Evolutionary conservation across 2,329 filamentous ascomycete species (phyloP).

Genomic region (Falciphora oryzae): DNA sequence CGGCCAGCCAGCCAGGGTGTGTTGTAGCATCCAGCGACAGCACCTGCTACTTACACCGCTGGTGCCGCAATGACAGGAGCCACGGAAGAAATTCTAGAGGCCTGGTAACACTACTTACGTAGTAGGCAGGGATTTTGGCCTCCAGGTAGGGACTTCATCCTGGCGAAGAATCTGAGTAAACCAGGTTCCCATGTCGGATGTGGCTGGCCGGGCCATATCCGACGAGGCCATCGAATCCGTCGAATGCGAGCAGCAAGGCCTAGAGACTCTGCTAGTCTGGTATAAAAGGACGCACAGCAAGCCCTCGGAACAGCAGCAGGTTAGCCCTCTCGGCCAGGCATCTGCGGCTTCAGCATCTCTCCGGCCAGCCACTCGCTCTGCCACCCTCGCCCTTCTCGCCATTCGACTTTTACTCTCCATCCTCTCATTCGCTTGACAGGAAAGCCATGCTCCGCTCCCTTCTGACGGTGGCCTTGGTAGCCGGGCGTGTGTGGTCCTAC

Average conservation of each 20-base stretch:
- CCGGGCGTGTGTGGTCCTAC: background rate
- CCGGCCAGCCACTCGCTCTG: too few relatives aligned
- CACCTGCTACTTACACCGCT: background rate
- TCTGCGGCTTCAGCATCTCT: background rate
- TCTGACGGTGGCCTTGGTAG: background rate
- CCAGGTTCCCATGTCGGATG: background rate
- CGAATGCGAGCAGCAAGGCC: background rate
- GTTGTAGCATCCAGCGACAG: too few relatives aligned
- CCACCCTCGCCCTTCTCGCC: background rate
- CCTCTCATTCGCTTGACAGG: background rate
- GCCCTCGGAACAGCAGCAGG: too few relatives aligned
- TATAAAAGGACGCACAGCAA: background rate
- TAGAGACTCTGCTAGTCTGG: background rate
- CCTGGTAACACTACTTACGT: background rate
- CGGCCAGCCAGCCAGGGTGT: background rate
- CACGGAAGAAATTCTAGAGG: background rate
- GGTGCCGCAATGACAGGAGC: background rate
- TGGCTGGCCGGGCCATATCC: background rate
- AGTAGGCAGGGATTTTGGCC: too few relatives aligned
- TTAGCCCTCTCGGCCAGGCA: background rate
- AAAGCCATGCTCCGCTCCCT: constrained; percentile 3
- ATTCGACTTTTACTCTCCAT: background rate
- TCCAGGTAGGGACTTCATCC: background rate
- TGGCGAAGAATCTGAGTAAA: background rate
- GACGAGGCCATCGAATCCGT: background rate